Evolutionary conservation across 352 stramenopile genomes (phyloP).

Genomic region (Phytophthora cryptogea): DNA sequence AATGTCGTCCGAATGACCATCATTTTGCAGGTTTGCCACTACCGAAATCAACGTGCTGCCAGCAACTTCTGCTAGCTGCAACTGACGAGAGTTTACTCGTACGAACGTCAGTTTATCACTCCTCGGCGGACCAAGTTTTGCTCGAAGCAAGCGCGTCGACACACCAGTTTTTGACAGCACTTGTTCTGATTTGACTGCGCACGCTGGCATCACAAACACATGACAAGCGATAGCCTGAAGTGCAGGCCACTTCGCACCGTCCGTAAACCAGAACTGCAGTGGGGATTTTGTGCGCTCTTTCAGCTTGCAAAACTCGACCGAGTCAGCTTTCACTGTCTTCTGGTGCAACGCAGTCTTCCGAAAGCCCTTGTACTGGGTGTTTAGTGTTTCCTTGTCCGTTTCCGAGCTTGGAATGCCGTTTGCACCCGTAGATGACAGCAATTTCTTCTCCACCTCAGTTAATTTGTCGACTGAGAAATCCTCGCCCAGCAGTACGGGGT

Average conservation of each 20-base stretch:
- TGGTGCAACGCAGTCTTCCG: slow-evolving; percentile 40
- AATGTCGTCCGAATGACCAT: slow-evolving; percentile 24
- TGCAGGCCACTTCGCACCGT: slow-evolving; percentile 52
- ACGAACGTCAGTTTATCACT: slow-evolving; percentile 42
- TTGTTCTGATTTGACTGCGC: slow-evolving; percentile 14
- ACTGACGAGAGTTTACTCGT: slow-evolving; percentile 33
- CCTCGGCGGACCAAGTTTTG: slow-evolving; percentile 16
- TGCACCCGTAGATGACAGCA: slow-evolving; percentile 31
- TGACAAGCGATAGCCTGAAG: slow-evolving; percentile 49
- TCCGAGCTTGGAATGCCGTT: slow-evolving; percentile 26
- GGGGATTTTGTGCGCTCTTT: slow-evolving; percentile 57
- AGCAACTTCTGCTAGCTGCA: slow-evolving; percentile 19
- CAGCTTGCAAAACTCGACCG: slow-evolving; percentile 45
- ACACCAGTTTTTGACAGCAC: slow-evolving; percentile 8
- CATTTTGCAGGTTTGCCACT: slow-evolving; percentile 8
- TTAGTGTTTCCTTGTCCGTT: slow-evolving; percentile 44
- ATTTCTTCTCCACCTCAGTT: slow-evolving; percentile 33
- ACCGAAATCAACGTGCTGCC: slow-evolving; percentile 11
- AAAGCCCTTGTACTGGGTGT: slow-evolving; percentile 53
- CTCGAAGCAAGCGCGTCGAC: slow-evolving; percentile 13
- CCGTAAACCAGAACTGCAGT: slow-evolving; percentile 57
- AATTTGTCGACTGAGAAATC: slow-evolving; percentile 40
- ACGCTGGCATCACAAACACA: slow-evolving; percentile 44
- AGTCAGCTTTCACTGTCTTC: slow-evolving; percentile 34
- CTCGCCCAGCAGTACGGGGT: slow-evolving; percentile 49